Base-by-base conservation (phyloP, 2,329 filamentous ascomycete species). In the Elsinoe arachidis region DNA sequence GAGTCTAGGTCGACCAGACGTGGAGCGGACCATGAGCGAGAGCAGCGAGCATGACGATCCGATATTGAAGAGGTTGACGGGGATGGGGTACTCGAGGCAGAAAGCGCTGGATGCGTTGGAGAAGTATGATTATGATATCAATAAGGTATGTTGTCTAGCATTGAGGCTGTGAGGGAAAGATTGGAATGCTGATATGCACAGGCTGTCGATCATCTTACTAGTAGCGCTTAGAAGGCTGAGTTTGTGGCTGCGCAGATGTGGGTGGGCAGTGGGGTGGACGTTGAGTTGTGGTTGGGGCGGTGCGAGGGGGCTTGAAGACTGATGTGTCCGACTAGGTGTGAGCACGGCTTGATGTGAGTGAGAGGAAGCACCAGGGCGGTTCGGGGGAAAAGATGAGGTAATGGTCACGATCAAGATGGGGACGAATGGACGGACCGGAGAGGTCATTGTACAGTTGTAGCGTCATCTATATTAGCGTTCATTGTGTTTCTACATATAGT, bases 101-200 rank as follows among this genome's bases (percentile, higher is more conserved):
- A 84, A 88, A 53, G 87, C 90, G 14, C 74, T 96, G 35, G 78
- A 78, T 52, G 92, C 93, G 21, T 74, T 97, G 68, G 92, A 97
- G 77, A 91, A 92, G 71, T 96, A 88, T 70, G 90, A 97, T 74
- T 96, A 97, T 73, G 93, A 96, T 71, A 80, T 96, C 69, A 90
- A 96, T 73, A 90, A 88, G 82, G 92, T 96, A 74, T 75, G 84
- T 76, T 49, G 7, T 33, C 17, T 35, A 21, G 33, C 26, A n/a
- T 34, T 39, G 7, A 34, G 10, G 4, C 23, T 12, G 26, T n/a
- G 26, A 19, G 33, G 6, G 41, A 14, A 14, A n/a, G 14, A 21
- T 14, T 17, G 10, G 11, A 30, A 39, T 10, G 54, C 59, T 61
- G 51, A 61, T 46, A 12, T 21, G 12, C 5, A 34, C 15, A 61